These are phyloP conservation scores for Amylostereum areolatum DNA, from an alignment of 1,284 basidiomycete species.

Conservation along the genomic window DNA sequence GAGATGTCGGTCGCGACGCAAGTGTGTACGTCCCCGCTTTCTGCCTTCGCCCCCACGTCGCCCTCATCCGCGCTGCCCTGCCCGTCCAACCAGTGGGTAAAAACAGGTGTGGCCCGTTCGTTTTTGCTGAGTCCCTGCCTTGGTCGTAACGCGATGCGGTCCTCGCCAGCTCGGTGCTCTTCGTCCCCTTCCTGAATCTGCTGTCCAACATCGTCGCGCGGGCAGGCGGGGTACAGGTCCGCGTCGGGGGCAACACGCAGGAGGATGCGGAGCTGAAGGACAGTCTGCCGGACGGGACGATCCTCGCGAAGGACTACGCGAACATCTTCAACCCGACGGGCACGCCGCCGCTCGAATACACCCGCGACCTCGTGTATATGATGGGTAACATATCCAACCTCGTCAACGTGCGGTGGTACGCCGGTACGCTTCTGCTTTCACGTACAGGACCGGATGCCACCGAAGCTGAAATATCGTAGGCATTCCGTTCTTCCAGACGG, in stretches of 20 bases:
- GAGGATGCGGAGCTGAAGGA: slow-evolving; percentile 40
- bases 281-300: slow-evolving; percentile 15
- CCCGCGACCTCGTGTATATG: slow-evolving; percentile 50
- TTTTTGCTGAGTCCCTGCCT: not conserved
- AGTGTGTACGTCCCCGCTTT: slow-evolving; percentile 17
- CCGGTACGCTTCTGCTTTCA: slow-evolving; percentile 29
- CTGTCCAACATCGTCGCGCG: slow-evolving; percentile 61
- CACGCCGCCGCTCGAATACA: slow-evolving; percentile 56
- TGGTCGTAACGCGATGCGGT: slow-evolving; percentile 1
- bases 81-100: slow-evolving; percentile 16
- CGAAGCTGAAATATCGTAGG: slow-evolving; percentile 16
- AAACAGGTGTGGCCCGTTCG: slow-evolving; percentile 14
- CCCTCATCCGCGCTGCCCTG: not conserved
- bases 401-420: slow-evolving; percentile 53
- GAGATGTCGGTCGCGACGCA: slow-evolving; percentile 40
- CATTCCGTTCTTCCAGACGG: slow-evolving; percentile 42
- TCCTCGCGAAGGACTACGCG: slow-evolving; percentile 13
- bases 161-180: slow-evolving; percentile 35
- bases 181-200: slow-evolving; percentile 70
- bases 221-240: slow-evolving; percentile 50
- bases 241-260: slow-evolving; percentile 76
- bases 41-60: not conserved
- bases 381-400: slow-evolving; percentile 51
- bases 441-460: not conserved
- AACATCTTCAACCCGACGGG: slow-evolving; percentile 28